These are phyloP conservation scores for Apostasia shenzhenica DNA, from an alignment of 106 monocot genomes.

Conservation along the genomic window DNA sequence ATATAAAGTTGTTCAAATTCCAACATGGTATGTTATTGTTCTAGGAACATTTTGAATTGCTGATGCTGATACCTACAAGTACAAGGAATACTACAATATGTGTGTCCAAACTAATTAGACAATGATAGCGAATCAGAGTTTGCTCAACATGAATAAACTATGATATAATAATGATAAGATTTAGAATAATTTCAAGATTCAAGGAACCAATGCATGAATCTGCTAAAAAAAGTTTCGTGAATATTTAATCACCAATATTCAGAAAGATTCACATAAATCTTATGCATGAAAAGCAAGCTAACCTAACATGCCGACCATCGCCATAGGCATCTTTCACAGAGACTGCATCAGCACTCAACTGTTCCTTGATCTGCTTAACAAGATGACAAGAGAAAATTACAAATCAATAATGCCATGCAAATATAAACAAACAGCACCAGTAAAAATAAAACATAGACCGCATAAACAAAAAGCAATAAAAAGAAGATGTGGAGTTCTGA, in stretches of 20 bases:
- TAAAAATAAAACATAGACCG: neutral
- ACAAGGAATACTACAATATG: too few relatives aligned
- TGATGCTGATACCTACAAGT: too few relatives aligned
- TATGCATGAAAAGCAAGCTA: neutral
- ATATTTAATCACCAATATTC: neutral
- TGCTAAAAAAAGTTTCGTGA: neutral
- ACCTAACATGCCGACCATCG: slow-evolving; percentile 98
- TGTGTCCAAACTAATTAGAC: too few relatives aligned
- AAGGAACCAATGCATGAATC: too few relatives aligned
- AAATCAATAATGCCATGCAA: neutral
- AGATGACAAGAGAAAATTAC: neutral
- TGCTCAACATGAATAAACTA: too few relatives aligned
- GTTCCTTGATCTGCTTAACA: slow-evolving; percentile 76
- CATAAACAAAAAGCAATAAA: neutral
- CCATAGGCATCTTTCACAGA: slow-evolving; percentile 84
- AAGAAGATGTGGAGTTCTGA: neutral
- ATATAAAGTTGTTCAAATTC: too few relatives aligned
- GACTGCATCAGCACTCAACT: slow-evolving; percentile 67
- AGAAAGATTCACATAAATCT: neutral
- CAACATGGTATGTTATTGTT: too few relatives aligned
- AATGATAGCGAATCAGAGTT: too few relatives aligned
- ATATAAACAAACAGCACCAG: neutral
- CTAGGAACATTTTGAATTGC: too few relatives aligned
- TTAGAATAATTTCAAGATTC: too few relatives aligned
- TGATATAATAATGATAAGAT: too few relatives aligned